Percentiles rank a stretch among this genome's conserved stretches.
Conservation (phyloP, 768 basidiomycete genomes). For the Tulasnella sp. region DNA sequence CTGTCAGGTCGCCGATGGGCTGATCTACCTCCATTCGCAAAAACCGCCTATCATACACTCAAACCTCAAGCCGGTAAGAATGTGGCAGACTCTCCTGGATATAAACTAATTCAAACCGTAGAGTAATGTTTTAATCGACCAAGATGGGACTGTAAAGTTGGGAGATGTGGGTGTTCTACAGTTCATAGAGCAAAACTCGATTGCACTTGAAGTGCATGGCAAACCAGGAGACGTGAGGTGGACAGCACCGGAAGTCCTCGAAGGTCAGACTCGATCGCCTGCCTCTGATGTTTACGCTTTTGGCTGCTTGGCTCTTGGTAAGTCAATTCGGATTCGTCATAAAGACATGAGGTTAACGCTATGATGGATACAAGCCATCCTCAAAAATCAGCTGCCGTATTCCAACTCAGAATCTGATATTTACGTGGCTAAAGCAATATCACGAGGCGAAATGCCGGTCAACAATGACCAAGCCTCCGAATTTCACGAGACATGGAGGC, state of each 20-base stretch:
- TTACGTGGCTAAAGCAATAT: not conserved
- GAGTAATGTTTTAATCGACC: not conserved
- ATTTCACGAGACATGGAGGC: not conserved
- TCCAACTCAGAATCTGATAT: not conserved
- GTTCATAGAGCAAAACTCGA: not conserved
- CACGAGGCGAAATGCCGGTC: not conserved
- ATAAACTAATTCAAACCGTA: not conserved
- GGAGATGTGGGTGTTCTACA: not conserved
- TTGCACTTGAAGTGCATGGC: not conserved
- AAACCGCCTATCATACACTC: not conserved
- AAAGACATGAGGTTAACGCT: no score
- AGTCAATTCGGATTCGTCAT: not conserved
- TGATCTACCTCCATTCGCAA: not conserved
- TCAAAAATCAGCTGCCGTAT: not conserved
- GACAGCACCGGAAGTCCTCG: not conserved
- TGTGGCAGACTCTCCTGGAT: not conserved
- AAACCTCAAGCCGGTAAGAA: not conserved
- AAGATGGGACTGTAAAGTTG: not conserved
- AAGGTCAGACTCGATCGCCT: not conserved
- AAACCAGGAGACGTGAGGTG: not conserved
- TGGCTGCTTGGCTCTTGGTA: not conserved
- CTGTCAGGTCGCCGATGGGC: not conserved
- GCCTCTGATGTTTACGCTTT: not conserved
- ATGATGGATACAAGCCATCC: no score
- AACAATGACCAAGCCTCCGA: not conserved